phyloP scores from a whole-genome alignment of 2,329 filamentous ascomycete genomes.

The Neobulgaria alba region DNA sequence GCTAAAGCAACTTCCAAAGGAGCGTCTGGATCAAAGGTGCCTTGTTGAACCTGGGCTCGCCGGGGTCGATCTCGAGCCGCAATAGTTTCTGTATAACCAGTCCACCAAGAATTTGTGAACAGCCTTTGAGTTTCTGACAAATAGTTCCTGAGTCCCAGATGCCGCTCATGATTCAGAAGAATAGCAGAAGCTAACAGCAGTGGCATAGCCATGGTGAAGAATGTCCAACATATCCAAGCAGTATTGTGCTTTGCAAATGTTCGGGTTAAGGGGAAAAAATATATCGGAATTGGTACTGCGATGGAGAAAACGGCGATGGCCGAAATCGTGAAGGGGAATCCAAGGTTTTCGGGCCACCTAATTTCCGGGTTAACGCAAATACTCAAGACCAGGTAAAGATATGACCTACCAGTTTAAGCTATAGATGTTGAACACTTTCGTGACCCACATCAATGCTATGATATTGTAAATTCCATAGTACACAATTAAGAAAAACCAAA shows the following conservation, averaged over 20 bases:
- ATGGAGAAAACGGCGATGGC: conserved; percentile 54
- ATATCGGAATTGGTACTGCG: conserved; percentile 50
- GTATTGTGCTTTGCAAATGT: conserved; percentile 55
- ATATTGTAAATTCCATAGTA: conserved; percentile 64
- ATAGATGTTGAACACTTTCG: conserved; percentile 64
- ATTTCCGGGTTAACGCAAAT: conserved; percentile 3
- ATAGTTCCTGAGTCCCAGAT: conserved; percentile 50
- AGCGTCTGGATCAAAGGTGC: conserved; percentile 24
- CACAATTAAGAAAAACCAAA: conserved; percentile 63
- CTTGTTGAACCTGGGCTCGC: conserved; percentile 31
- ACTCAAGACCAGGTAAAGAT: too few species aligned
- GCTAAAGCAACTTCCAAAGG: conserved; percentile 25
- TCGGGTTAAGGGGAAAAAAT: conserved; percentile 42
- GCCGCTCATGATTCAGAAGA: conserved; percentile 54
- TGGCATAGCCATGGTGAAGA: conserved; percentile 61
- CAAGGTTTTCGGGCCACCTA: conserved; percentile 53
- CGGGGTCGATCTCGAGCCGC: conserved; percentile 32
- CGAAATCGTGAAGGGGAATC: conserved; percentile 55
- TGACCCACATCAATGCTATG: conserved; percentile 61
- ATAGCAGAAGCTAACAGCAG: conserved; percentile 58
- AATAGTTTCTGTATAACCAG: conserved; percentile 42
- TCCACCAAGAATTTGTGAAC: conserved; percentile 59
- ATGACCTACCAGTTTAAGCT: conserved; percentile 50
- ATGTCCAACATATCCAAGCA: conserved; percentile 61
- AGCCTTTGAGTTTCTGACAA: conserved; percentile 60